phyloP scores from a whole-genome alignment of 2,329 filamentous ascomycete genomes.

The Ophiostoma populinum region DNA sequence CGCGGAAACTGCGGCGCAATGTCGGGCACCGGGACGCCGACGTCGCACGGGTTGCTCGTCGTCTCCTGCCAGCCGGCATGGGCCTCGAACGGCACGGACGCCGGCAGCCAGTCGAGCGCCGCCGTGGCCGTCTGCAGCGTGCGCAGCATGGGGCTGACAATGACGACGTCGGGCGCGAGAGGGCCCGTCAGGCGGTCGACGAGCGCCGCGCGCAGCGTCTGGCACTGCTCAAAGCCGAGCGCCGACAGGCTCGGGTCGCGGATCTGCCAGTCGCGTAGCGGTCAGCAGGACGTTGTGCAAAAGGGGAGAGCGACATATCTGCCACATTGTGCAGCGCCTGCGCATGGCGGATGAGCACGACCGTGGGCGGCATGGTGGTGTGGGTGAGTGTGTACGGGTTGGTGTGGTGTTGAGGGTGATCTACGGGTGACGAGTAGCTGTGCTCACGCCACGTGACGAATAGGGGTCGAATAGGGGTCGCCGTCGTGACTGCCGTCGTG shows the following conservation, averaged over 20 bases:
- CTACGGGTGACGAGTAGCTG: too few relatives aligned
- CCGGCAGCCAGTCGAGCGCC: slow-evolving; percentile 39
- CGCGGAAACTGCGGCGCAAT: slow-evolving; percentile 32
- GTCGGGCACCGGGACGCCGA: slow-evolving; percentile 29
- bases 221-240: slow-evolving; percentile 32
- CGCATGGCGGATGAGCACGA: slow-evolving; percentile 82
- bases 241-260: slow-evolving; percentile 34
- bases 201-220: slow-evolving; percentile 25
- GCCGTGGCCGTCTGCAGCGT: slow-evolving; percentile 47
- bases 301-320: slow-evolving; percentile 23
- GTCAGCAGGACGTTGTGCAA: slow-evolving; percentile 12
- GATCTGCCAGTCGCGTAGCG: slow-evolving; percentile 27
- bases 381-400: background rate
- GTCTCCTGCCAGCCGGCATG: slow-evolving; percentile 46
- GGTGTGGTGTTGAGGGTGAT: too few relatives aligned
- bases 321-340: slow-evolving; percentile 44
- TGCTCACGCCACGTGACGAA: too few relatives aligned
- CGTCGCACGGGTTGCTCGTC: slow-evolving; percentile 41
- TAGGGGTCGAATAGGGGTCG: too few relatives aligned
- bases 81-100: slow-evolving; percentile 34
- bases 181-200: slow-evolving; percentile 23
- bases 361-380: slow-evolving; percentile 32
- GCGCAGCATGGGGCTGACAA: slow-evolving; percentile 47
- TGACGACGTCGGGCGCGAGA: slow-evolving; percentile 32
- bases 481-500: too few relatives aligned